Base-by-base conservation (phyloP, 1,284 basidiomycete species). In the Puccinia hordei region DNA sequence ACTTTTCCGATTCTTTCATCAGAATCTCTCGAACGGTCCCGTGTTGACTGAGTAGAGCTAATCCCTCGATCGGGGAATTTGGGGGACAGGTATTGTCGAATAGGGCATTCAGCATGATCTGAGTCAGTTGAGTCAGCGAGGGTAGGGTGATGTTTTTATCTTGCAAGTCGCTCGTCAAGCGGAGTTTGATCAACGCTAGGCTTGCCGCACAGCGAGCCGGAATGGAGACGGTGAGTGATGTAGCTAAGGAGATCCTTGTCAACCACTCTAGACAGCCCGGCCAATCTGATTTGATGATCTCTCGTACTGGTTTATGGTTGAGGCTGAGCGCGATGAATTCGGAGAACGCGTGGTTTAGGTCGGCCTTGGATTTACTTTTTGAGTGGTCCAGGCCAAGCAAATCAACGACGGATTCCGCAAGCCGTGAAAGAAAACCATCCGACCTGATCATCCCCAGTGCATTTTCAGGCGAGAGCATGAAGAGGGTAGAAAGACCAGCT, bases 231-330 rank as follows among this genome's bases (percentile, higher is more conserved):
- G 10, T 38, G 51, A 5, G 10, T 1, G 69, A 2, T 17, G 69
- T 73, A 24, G 33, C 30, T 8, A 38, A 35, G 9, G 69, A 33
- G 51, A 73, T 41, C 35, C 33, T 51, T 1, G 24, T 55, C 30
- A 73, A 27, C 69, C 69, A 73, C 12, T 73, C 69, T 0, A 73
- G 22, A 73, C 69, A 73, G 30, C 69, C 69, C 15, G 69, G 69
- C 69, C 69, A 73, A 38, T 55, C 69, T 2, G 69, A 73, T 30
- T 38, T 73, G 51, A 73, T 38, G 22, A 57, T 57, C 51, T 73
- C 49, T 41, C 69, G 24, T 2, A 57, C 51, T 13, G 69, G 51
- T 57, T 73, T 49, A 24, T 73, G 69, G 22, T 73, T 73, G 13
- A 73, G 46, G 41, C 33, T 53, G 35, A 73, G 51, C 15, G 69